Evolutionary conservation across 768 basidiomycete species (phyloP), one percentile per base, ranked within the genome.

Genomic region (Gloeopeniophorella convolvens): DNA sequence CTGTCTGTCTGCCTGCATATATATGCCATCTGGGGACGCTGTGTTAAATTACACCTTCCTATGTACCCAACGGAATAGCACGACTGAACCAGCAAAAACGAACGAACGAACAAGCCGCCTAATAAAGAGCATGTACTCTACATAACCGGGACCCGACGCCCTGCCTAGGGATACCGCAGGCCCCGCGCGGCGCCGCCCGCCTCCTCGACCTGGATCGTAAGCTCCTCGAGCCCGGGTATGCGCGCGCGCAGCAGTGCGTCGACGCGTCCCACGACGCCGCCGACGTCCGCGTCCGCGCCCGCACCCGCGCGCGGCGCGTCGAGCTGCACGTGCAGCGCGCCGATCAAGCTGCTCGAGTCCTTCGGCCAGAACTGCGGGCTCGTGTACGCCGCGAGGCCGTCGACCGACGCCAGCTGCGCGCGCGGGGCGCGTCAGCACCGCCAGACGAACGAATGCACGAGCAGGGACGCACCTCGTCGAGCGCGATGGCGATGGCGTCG

Each of bases 361-460:
- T 95, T 93, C 0, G 93, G 93, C 96, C 96, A 98, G 67, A 99
- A 96, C 21, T 90, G 78, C 0, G 94, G 81, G 1, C 76, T 73
- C 3, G 80, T 80, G 67, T 87, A 95, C 2, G 88, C 88, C 2
- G 76, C 79, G 3, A 99, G 70, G 3, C 91, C 94, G 55, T 90
- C 83, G 43, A 97, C 70, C 2, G 74, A 72, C 1, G 75, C 68
- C 9, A 96, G 74, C 91, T 95, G 24, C 32, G 11, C 13, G n/a
- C n/a, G n/a, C n/a, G n/a, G n/a, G n/a, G n/a, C n/a, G n/a, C n/a
- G n/a, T n/a, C n/a, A n/a, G n/a, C n/a, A n/a, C 20, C 31, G 1
- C 24, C 21, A 20, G 13, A 8, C 3, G 3, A 39, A 48, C 36
- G 41, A n/a, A 21, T 18, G 26, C 18, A 21, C 34, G 42, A 50